A percentile compares a stretch with the other conserved stretches of the same genome.
Conservation (phyloP, 257 asterid species). For the Striga asiatica region DNA sequence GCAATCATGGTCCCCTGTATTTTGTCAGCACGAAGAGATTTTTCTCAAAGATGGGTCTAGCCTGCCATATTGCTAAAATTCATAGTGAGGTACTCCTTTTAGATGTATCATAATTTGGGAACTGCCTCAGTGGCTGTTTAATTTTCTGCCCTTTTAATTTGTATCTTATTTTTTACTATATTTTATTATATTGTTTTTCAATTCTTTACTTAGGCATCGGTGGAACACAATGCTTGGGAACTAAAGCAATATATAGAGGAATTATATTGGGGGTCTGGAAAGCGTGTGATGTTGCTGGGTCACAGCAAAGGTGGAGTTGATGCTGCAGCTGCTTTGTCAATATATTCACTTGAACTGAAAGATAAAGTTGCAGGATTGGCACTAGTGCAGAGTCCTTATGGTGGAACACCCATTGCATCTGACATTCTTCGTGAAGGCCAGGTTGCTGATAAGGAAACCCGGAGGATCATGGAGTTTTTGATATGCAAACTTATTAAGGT, state of each 20-base stretch:
- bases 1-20: conserved; percentile 85
- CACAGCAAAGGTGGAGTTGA: conserved; percentile 98
- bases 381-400: conserved; percentile 89
- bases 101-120: neutral
- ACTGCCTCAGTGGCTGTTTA: neutral
- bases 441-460: conserved; percentile 73
- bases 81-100: conserved; percentile 64
- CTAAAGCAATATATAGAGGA: conserved; percentile 86
- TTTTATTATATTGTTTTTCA: neutral
- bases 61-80: conserved; percentile 87
- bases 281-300: conserved; percentile 82
- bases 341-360: conserved; percentile 51
- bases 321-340: conserved; percentile 91
- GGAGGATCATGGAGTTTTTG: conserved; percentile 73
- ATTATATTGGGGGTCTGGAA: conserved; percentile 91
- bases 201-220: conserved; percentile 53
- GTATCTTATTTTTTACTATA: too few relatives aligned
- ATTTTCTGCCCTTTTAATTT: too few relatives aligned
- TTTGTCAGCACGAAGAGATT: conserved; percentile 71
- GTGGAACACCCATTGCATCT: conserved; percentile 83
- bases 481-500: conserved; percentile 87
- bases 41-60: conserved; percentile 88
- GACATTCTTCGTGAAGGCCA: conserved; percentile 96
- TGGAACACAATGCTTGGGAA: conserved; percentile 89
- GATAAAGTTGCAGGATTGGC: conserved; percentile 87